A percentile compares a stretch with the other conserved stretches of the same genome.
These are phyloP conservation scores for Colletotrichum tamarilloi DNA, from an alignment of 2,329 filamentous ascomycete genomes.

Conservation along the genomic window DNA sequence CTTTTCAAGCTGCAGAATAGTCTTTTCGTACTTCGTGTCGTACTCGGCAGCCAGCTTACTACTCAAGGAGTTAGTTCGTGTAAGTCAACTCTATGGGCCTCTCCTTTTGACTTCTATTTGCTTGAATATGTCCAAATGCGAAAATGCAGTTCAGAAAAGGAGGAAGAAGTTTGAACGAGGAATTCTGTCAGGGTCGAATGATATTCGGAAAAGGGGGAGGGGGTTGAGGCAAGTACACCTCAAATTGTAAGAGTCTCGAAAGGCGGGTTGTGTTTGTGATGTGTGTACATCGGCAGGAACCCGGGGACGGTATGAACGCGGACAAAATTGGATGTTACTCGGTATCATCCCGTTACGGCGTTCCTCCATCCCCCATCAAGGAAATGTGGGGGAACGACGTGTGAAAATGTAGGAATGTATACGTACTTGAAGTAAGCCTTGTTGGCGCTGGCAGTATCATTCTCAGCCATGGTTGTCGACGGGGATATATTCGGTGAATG, in stretches of 20 bases:
- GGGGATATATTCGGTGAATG: neutral
- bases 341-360: neutral
- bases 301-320: constrained; percentile 4
- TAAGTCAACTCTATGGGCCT: neutral
- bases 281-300: constrained; percentile 27
- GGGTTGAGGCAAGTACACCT: no score
- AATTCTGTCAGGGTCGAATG: neutral
- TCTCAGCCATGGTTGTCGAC: neutral
- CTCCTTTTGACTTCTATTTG: neutral
- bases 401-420: neutral
- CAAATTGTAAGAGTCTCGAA: no score
- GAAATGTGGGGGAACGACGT: neutral
- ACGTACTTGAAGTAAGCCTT: constrained; percentile 37
- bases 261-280: neutral
- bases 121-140: neutral
- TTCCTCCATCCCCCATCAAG: neutral
- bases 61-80: neutral
- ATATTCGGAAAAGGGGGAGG: no score
- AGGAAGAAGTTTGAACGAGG: neutral
- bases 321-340: neutral
- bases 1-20: constrained; percentile 63
- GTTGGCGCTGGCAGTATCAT: constrained; percentile 33
- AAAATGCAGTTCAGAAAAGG: neutral
- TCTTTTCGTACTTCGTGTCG: constrained; percentile 66
- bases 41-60: constrained; percentile 66